Percentiles rank a stretch among this genome's conserved stretches.
Conservation (phyloP, 371 early-diverging fungal species). For the Mortierella sp. region DNA sequence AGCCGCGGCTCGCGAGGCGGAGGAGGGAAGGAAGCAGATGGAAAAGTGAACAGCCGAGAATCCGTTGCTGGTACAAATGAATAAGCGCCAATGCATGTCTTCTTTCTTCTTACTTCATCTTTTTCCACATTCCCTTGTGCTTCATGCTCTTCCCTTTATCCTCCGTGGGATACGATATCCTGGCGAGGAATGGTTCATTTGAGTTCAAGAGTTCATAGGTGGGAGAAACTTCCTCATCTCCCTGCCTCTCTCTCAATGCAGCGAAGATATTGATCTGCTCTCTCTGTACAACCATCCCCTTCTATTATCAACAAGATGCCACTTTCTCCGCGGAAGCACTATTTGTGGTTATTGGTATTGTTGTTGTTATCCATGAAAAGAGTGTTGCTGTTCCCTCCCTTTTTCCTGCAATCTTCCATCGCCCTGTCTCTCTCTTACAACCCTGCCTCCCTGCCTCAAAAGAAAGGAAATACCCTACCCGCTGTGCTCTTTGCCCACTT, state of each 20-base stretch:
- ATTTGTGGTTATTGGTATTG: not conserved
- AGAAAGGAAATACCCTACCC: not conserved
- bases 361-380: not conserved
- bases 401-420: not conserved
- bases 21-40: not conserved
- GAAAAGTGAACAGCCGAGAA: not conserved
- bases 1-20: not conserved
- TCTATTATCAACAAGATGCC: not conserved
- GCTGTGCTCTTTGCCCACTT: not conserved
- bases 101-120: not conserved
- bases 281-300: not conserved
- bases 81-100: not conserved
- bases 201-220: too few relatives aligned
- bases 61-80: not conserved
- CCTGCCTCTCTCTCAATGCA: not conserved
- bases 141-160: not conserved
- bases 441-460: slow-evolving; percentile 1
- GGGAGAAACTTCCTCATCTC: too few relatives aligned
- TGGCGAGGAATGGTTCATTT: too few relatives aligned
- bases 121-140: not conserved
- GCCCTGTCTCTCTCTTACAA: not conserved
- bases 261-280: not conserved
- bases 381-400: not conserved
- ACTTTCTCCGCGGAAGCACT: not conserved
- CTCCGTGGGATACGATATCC: too few relatives aligned